Evolutionary conservation across 805 yeast species (phyloP), one percentile per base, ranked within the genome.

Genomic region (Candida fluviatilis): DNA sequence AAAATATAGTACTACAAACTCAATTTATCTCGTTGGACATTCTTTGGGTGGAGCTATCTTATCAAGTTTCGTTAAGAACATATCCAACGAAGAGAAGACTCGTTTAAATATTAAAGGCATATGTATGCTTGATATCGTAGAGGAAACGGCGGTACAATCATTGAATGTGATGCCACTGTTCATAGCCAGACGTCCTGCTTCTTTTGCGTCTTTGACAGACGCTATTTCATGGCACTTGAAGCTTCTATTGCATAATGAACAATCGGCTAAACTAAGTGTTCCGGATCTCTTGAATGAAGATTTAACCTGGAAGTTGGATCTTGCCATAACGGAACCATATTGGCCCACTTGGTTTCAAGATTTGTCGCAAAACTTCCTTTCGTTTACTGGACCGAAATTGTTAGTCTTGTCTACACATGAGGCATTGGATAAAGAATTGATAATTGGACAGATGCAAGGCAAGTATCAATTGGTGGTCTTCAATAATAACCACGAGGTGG

Each of bases 381-480:
- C 40, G 1, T 57, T 73, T 34, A 60, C 56, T 13, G 48, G 49
- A 4, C 80, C 90, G 0, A 84, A 88, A 51, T 50, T 93, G 37
- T 70, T 93, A 29, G 71, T 93, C 1, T 62, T 95, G 12, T 95
- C 98, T 0, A 95, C 95, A 3, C 84, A 90, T 37, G 97, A 93
- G 48, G 79, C 84, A 15, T 69, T 95, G 21, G 99, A 93, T 60
- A 88, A 83, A 46, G 76, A 76, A 27, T 67, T 93, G 34, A 88
- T 90, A 59, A 80, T 93, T 36, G 99, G 97, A 1, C 99, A 95
- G 60, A 93, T 93, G 99, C 98, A 90, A 62, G 99, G 99, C 1
- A 82, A 80, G 56, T 93, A 84, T 58, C 99, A 95, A 61, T 71
- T 93, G 29, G 80, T 86, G 11, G 93, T 89, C 4, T 82, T 88